Evolutionary conservation across 805 yeast genomes (phyloP), one percentile per base, ranked within the genome.

Genomic region (Metschnikowia drakensbergensis): DNA sequence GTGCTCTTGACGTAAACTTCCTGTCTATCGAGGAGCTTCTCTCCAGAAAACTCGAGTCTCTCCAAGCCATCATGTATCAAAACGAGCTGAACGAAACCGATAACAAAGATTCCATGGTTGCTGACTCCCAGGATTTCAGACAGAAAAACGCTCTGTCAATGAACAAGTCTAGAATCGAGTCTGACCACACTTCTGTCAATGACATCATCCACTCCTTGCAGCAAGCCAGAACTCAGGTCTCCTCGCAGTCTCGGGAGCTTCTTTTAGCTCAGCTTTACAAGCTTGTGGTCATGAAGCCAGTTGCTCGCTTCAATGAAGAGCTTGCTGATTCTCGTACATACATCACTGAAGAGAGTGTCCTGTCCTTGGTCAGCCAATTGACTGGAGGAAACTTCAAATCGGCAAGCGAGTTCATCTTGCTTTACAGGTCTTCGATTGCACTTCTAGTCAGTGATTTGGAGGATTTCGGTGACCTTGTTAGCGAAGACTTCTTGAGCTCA

Each of bases 241-340:
- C 78, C 32, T 65, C 79, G 0, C 66, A 61, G 32, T 72, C 79
- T 6, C 61, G 83, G 48, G 82, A 79, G 54, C 54, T 76, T 51
- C 64, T 80, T 27, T 60, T 78, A 51, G 80, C 78, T 5, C 82
- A 80, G 58, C 63, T 80, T 42, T 77, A 72, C 55, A 74, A 74
- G 49, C 61, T 78, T 59, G 66, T 75, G 31, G 74, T 75, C 5
- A 66, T 70, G 39, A 73, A 68, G 46, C 76, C 79, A 6, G 54
- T 72, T 29, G 45, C 63, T 5, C 60, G 67, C 2, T 62, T 58
- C 50, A 71, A 71, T 51, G 73, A 72, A 39, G 69, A 67, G 48
- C 53, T 63, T 53, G 51, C 58, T 5, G 76, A 72, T 6, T 45
- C 57, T 1, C 27, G 23, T 5, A 68, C 68, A n/a, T 66, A 63